Percentiles rank a stretch among this genome's conserved stretches.
These are phyloP conservation scores for Beta macrorhiza DNA, from an alignment of 179 eudicot species.

Conservation along the genomic window DNA sequence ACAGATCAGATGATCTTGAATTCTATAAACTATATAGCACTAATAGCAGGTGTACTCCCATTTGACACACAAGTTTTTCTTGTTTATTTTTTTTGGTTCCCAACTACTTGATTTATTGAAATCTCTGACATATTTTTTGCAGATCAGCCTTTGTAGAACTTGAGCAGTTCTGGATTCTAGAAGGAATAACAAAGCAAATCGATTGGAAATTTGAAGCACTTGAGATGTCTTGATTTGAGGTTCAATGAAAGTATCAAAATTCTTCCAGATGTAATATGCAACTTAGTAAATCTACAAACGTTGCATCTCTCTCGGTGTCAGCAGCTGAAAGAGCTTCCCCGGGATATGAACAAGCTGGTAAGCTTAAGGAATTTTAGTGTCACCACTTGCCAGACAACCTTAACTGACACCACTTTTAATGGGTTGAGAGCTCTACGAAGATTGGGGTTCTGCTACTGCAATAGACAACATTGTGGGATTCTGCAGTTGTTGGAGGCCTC, in stretches of 20 bases:
- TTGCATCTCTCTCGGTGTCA: conserved; percentile 39
- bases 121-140: no score
- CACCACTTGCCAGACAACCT: conserved; percentile 30
- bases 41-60: no score
- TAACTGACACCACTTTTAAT: conserved; percentile 12
- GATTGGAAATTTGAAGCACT: conserved; percentile 42
- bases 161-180: no score
- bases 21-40: no score
- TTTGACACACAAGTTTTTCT: no score
- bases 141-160: no score
- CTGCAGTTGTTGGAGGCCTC: conserved; percentile 23
- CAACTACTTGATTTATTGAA: no score
- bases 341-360: conserved; percentile 26
- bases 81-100: no score
- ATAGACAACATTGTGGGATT: conserved; percentile 32
- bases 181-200: conserved; percentile 6
- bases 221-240: conserved; percentile 41
- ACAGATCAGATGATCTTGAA: no score
- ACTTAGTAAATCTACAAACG: conserved; percentile 44
- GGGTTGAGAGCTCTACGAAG: conserved; percentile 26
- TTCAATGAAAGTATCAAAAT: conserved; percentile 28
- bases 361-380: conserved; percentile 37
- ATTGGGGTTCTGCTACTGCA: conserved; percentile 34
- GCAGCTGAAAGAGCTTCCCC: conserved; percentile 38
- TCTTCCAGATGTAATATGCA: conserved; percentile 43